These are phyloP conservation scores for Diaporthe destruens DNA, from an alignment of 2,329 filamentous ascomycete species.

Conservation along the genomic window DNA sequence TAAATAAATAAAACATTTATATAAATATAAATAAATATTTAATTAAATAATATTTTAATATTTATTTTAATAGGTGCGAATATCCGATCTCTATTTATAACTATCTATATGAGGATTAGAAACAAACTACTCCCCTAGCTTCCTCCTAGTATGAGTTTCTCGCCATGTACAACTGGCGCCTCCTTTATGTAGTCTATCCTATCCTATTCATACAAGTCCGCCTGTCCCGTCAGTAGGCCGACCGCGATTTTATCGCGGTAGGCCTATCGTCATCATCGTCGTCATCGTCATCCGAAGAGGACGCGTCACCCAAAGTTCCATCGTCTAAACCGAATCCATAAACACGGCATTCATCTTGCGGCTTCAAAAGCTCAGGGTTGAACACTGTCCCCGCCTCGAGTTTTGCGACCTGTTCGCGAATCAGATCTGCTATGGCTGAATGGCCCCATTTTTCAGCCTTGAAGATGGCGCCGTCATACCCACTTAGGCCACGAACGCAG, in stretches of 20 bases:
- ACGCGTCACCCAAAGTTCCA: background rate
- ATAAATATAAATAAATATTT: too few species aligned
- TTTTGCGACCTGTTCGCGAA: slow-evolving; percentile 7
- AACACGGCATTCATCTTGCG: background rate
- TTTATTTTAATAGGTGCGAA: too few species aligned
- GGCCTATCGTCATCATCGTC: too few species aligned
- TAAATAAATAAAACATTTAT: too few species aligned
- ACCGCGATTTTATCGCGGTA: background rate
- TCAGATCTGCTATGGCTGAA: slow-evolving; percentile 2
- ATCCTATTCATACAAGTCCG: background rate
- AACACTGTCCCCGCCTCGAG: background rate
- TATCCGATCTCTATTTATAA: too few species aligned
- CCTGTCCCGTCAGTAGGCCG: background rate
- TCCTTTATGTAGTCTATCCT: background rate
- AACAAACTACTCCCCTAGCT: too few species aligned
- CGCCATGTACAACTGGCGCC: background rate
- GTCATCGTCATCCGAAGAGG: background rate
- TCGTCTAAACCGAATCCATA: background rate
- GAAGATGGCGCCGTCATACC: background rate
- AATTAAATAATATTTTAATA: too few species aligned
- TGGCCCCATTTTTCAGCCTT: background rate
- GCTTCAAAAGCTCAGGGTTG: slow-evolving; percentile 1
- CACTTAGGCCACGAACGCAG: background rate
- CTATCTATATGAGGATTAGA: too few species aligned
- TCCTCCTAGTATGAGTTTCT: background rate